Percentiles rank a stretch among this genome's conserved stretches.
Evolutionary conservation across 108 stramenopile species (phyloP).

Genomic region (Stephanodiscus minutulus): DNA sequence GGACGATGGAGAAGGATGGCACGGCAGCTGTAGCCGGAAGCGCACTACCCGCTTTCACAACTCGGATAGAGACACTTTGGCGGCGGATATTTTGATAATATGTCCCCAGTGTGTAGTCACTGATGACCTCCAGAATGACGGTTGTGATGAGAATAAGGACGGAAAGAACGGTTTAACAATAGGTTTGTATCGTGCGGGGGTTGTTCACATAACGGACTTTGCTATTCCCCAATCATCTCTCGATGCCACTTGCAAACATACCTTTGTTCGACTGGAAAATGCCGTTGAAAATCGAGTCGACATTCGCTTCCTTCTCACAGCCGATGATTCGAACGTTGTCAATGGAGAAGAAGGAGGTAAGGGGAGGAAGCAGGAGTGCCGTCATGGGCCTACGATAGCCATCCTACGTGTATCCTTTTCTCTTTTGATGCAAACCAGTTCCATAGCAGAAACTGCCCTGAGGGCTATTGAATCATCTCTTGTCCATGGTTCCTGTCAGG

Average conservation of each 20-base stretch:
- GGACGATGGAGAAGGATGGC: background rate
- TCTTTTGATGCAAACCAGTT: constrained; percentile 27
- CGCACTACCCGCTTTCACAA: constrained; percentile 27
- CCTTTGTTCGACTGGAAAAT: constrained; percentile 39
- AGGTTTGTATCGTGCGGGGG: constrained; percentile 49
- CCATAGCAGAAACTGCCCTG: constrained; percentile 52
- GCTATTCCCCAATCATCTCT: constrained; percentile 16
- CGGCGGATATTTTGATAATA: constrained; percentile 63
- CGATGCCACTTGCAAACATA: constrained; percentile 3
- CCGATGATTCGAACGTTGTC: background rate
- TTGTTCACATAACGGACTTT: constrained; percentile 55
- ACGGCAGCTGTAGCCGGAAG: background rate
- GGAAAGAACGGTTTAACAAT: constrained; percentile 3
- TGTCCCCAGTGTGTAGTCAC: constrained; percentile 1
- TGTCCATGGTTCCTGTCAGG: background rate
- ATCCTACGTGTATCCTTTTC: constrained; percentile 40
- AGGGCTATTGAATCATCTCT: constrained; percentile 61
- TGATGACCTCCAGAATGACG: constrained; percentile 8
- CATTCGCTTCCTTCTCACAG: constrained; percentile 20
- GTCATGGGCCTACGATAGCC: background rate
- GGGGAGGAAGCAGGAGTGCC: background rate
- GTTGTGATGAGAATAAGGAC: constrained; percentile 2
- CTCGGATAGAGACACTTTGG: constrained; percentile 42
- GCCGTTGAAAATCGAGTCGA: constrained; percentile 57
- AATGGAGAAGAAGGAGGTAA: background rate